A percentile compares a stretch with the other conserved stretches of the same genome.
These are phyloP conservation scores for Zygoascus bituminiphila DNA, from an alignment of 805 yeast species.

Conservation along the genomic window DNA sequence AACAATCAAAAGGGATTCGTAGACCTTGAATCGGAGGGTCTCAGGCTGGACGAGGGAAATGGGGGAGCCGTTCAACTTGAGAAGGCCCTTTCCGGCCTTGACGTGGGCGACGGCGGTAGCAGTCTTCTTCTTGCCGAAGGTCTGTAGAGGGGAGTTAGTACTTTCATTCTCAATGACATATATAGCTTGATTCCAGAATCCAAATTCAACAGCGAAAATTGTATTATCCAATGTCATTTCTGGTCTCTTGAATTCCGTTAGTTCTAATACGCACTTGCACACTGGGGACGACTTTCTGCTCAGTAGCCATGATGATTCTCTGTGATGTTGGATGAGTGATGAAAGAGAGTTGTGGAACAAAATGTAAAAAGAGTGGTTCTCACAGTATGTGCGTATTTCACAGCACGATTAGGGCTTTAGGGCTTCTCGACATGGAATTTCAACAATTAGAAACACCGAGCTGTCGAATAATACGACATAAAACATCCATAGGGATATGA, in stretches of 20 bases:
- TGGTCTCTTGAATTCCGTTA: background rate
- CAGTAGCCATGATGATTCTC: constrained; percentile 8
- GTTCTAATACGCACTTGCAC: constrained; percentile 11
- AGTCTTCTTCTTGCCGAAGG: constrained; percentile 99
- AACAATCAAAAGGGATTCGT: constrained; percentile 97
- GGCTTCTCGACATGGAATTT: too few species aligned
- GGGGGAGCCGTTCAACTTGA: constrained; percentile 99
- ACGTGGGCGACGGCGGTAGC: constrained; percentile 99
- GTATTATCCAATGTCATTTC: background rate
- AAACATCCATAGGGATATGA: too few species aligned
- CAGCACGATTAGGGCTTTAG: constrained; percentile 4
- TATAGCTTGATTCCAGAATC: too few species aligned
- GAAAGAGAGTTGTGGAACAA: background rate
- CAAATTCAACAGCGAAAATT: background rate
- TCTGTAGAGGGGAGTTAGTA: constrained; percentile 39
- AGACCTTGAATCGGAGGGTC: constrained; percentile 98
- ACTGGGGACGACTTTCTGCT: constrained; percentile 10
- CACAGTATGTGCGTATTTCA: background rate
- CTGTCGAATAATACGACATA: too few species aligned
- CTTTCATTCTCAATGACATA: background rate
- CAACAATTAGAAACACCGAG: too few species aligned
- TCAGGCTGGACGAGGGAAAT: constrained; percentile 99
- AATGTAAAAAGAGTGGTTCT: background rate
- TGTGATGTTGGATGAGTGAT: background rate
- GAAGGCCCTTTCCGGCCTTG: constrained; percentile 98